Conservation (phyloP, 805 yeast genomes). For the Lachancea fermentati region DNA sequence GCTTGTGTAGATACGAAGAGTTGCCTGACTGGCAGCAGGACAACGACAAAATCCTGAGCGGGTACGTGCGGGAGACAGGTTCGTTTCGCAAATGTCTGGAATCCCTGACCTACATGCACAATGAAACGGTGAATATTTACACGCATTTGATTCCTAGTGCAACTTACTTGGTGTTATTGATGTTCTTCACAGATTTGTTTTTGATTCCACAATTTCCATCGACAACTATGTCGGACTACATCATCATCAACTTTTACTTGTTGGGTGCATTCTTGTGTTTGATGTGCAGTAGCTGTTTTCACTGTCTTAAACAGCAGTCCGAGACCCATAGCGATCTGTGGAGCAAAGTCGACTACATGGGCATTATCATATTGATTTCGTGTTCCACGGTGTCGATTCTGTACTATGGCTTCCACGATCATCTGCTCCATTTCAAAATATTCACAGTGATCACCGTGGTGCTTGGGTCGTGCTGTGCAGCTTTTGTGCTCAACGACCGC, state of each 20-base stretch:
- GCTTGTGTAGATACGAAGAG: constrained; percentile 41
- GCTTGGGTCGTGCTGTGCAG: constrained; percentile 57
- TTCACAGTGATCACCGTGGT: constrained; percentile 39
- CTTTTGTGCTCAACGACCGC: constrained; percentile 56
- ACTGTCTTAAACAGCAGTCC: constrained; percentile 64
- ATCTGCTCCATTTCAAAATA: constrained; percentile 22
- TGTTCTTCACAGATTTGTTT: constrained; percentile 26
- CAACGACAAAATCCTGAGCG: constrained; percentile 58
- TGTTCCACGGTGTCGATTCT: constrained; percentile 52
- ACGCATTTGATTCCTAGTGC: constrained; percentile 49
- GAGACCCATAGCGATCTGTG: constrained; percentile 47
- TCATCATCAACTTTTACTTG: constrained; percentile 49
- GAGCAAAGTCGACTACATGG: constrained; percentile 70
- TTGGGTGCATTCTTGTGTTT: constrained; percentile 56
- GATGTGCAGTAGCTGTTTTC: constrained; percentile 60
- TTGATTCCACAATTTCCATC: constrained; percentile 32
- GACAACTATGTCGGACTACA: constrained; percentile 40
- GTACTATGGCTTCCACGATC: constrained; percentile 41
- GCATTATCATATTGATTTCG: constrained; percentile 63
- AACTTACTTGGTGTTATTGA: constrained; percentile 23
- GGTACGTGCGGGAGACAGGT: constrained; percentile 55
- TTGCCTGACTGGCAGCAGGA: constrained; percentile 71
- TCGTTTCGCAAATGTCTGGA: constrained; percentile 42
- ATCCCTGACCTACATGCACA: constrained; percentile 53
- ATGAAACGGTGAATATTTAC: constrained; percentile 69